Evolutionary conservation across 148 eudicot genomes (phyloP).

Genomic region (Spergularia marina): DNA sequence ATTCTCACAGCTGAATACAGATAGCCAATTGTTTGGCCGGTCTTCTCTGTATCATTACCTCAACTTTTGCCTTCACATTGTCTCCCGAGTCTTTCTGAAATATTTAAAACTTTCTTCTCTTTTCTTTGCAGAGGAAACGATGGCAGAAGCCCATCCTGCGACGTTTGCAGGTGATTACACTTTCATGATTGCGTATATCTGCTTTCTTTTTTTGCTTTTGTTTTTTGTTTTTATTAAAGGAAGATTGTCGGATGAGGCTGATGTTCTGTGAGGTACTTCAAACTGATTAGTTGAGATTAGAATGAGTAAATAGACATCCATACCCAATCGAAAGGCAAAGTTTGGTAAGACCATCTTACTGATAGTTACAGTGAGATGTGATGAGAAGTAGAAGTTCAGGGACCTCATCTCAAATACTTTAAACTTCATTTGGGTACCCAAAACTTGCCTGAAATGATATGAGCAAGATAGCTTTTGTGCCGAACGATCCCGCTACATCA

Average conservation of each 20-base stretch:
- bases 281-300: background rate
- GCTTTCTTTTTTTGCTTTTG: background rate
- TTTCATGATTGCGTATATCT: background rate
- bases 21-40: background rate
- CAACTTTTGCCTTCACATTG: background rate
- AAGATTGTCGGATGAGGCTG: background rate
- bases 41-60: background rate
- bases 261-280: background rate
- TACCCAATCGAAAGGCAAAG: background rate
- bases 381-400: too few relatives aligned
- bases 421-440: too few relatives aligned
- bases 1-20: background rate
- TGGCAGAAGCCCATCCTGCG: conserved; percentile 93
- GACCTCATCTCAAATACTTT: too few relatives aligned
- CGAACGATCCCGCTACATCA: too few relatives aligned
- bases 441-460: too few relatives aligned
- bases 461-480: background rate
- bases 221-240: background rate
- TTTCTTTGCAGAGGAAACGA: conserved; percentile 59
- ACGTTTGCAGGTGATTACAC: conserved; percentile 76
- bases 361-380: too few relatives aligned
- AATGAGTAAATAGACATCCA: background rate
- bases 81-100: conserved; percentile 5
- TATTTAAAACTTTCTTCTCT: conserved; percentile 1
- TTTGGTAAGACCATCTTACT: too few relatives aligned